phyloP scores from a whole-genome alignment of 306 rosid species.

The Castanea mollissima region DNA sequence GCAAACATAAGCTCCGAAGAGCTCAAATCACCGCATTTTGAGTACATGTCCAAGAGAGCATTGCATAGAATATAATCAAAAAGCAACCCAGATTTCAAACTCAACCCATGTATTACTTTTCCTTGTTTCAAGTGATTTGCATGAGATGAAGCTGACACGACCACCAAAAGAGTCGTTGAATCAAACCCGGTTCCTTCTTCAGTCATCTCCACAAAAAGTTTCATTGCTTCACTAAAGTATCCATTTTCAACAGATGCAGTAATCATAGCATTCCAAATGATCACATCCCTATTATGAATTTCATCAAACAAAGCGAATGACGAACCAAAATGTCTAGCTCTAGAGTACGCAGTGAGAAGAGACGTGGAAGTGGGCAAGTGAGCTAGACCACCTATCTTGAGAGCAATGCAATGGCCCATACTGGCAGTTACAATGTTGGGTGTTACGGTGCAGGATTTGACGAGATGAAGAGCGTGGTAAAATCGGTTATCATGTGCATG shows the following conservation, averaged over 20 bases:
- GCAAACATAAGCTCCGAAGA: slow-evolving; percentile 38
- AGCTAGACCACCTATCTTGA: slow-evolving; percentile 44
- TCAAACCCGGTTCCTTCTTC: slow-evolving; percentile 36
- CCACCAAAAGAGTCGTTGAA: slow-evolving; percentile 59
- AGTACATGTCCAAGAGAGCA: slow-evolving; percentile 51
- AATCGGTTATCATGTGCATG: slow-evolving; percentile 11
- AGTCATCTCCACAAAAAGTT: slow-evolving; percentile 39
- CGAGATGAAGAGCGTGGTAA: slow-evolving; percentile 20
- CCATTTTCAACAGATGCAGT: slow-evolving; percentile 43
- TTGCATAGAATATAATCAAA: slow-evolving; percentile 38
- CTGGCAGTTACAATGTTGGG: slow-evolving; percentile 25
- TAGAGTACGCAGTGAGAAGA: slow-evolving; percentile 45
- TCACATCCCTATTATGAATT: slow-evolving; percentile 38
- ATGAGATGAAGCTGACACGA: slow-evolving; percentile 36
- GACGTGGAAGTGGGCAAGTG: slow-evolving; percentile 46
- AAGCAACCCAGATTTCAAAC: slow-evolving; percentile 49
- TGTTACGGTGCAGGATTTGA: slow-evolving; percentile 17
- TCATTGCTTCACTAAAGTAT: slow-evolving; percentile 30
- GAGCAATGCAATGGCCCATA: slow-evolving; percentile 40
- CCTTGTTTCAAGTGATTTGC: slow-evolving; percentile 40
- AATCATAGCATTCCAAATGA: slow-evolving; percentile 56
- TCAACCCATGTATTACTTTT: slow-evolving; percentile 40
- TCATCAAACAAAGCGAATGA: slow-evolving; percentile 45
- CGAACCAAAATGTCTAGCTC: slow-evolving; percentile 36
- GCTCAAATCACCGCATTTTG: slow-evolving; percentile 41